Conservation (phyloP, 2,329 filamentous ascomycete genomes). For the Cercospora sp. region DNA sequence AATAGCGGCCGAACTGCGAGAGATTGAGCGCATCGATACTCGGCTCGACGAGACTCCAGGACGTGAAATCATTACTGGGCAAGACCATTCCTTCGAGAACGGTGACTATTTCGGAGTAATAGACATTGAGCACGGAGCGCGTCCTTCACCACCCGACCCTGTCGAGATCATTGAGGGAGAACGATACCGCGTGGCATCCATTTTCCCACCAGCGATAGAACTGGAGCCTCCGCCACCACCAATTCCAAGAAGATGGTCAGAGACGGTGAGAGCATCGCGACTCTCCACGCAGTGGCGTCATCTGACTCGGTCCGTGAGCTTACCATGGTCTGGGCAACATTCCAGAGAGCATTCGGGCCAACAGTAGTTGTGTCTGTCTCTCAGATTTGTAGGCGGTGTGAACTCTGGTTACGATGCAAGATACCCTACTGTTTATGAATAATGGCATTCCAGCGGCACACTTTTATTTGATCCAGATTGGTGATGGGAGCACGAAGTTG, state of each 20-base stretch:
- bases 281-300: background rate
- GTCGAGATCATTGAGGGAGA: slow-evolving; percentile 13
- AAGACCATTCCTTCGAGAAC: slow-evolving; percentile 5
- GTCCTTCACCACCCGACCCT: background rate
- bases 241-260: background rate
- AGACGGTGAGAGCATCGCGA: background rate
- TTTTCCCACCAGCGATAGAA: background rate
- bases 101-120: slow-evolving; percentile 6
- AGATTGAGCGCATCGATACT: slow-evolving; percentile 11
- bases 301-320: background rate
- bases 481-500: background rate
- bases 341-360: background rate
- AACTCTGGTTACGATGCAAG: background rate
- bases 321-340: background rate
- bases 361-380: background rate
- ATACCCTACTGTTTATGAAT: background rate
- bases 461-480: background rate
- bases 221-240: background rate
- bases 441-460: background rate
- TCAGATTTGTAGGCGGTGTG: background rate
- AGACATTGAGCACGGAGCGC: background rate
- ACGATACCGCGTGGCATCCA: background rate
- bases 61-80: background rate
- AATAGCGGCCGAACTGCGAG: background rate
- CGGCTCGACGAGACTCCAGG: background rate